A percentile compares a stretch with the other conserved stretches of the same genome.
Conservation (phyloP, 805 yeast species). For the Nakazawaea molendinolei region DNA sequence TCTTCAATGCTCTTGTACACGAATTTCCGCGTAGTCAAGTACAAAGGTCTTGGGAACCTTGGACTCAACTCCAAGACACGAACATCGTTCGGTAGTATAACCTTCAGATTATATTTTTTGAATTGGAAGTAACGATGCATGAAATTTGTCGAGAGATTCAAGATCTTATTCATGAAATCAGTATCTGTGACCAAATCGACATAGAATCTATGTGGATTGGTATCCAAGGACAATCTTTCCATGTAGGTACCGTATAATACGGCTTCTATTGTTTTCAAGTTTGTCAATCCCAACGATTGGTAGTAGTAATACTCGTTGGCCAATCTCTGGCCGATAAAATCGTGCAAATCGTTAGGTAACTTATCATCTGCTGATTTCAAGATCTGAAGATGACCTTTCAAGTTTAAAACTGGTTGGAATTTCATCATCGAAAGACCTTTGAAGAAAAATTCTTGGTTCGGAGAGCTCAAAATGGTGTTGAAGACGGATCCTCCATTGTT, state of each 20-base stretch:
- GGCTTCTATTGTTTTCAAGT: slow-evolving; percentile 57
- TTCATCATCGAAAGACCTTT: slow-evolving; percentile 64
- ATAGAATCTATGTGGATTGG: slow-evolving; percentile 52
- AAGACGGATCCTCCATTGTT: slow-evolving; percentile 38
- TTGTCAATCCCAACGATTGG: slow-evolving; percentile 68
- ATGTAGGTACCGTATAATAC: slow-evolving; percentile 56
- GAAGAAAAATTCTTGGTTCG: slow-evolving; percentile 44
- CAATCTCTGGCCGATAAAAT: slow-evolving; percentile 72
- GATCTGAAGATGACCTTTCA: slow-evolving; percentile 63
- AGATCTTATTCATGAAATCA: slow-evolving; percentile 48
- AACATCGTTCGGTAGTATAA: slow-evolving; percentile 19
- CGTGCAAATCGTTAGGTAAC: slow-evolving; percentile 77
- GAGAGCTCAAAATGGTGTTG: slow-evolving; percentile 39
- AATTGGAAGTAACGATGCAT: slow-evolving; percentile 82
- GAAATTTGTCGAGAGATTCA: slow-evolving; percentile 62
- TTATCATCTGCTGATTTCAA: slow-evolving; percentile 22
- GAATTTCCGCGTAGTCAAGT: slow-evolving; percentile 30
- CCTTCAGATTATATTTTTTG: slow-evolving; percentile 50
- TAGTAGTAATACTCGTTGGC: slow-evolving; percentile 85
- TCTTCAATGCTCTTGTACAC: too few species aligned
- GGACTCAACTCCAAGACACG: slow-evolving; percentile 30
- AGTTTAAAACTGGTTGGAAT: slow-evolving; percentile 67
- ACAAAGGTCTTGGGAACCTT: slow-evolving; percentile 48
- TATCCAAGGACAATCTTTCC: slow-evolving; percentile 63
- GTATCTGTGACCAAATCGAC: slow-evolving; percentile 42